Conservation (phyloP, 2,329 filamentous ascomycete genomes). For the Aspergillus neoniger region DNA sequence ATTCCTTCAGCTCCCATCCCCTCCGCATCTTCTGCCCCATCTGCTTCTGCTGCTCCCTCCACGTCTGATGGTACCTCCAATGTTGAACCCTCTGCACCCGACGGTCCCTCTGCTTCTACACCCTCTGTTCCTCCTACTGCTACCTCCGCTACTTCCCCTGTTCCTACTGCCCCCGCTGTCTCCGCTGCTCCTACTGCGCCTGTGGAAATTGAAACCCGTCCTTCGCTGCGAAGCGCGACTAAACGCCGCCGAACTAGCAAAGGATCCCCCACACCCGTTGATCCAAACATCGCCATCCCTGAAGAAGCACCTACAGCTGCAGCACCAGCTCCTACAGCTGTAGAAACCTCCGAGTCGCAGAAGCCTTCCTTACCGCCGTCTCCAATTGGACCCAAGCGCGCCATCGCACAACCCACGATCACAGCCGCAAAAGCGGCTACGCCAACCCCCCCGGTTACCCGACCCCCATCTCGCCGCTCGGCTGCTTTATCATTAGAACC, state of each 20-base stretch:
- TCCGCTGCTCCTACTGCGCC: not conserved
- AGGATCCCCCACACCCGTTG: slow-evolving; percentile 30
- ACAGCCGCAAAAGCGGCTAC: slow-evolving; percentile 9
- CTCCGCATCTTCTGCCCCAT: not conserved
- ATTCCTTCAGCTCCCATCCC: not conserved
- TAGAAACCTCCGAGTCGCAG: slow-evolving; percentile 23
- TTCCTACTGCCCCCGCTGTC: not conserved
- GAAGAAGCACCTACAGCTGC: slow-evolving; percentile 45
- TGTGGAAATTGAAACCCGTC: slow-evolving; percentile 26
- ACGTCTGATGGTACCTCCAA: not conserved
- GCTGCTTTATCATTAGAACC: slow-evolving; percentile 33
- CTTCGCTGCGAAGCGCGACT: slow-evolving; percentile 32
- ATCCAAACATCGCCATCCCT: slow-evolving; percentile 34
- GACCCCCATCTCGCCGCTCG: slow-evolving; percentile 35
- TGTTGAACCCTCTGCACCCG: not conserved
- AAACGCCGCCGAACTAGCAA: slow-evolving; percentile 45
- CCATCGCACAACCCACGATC: slow-evolving; percentile 16
- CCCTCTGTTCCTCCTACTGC: not conserved
- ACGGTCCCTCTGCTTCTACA: not conserved
- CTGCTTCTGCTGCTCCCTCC: not conserved
- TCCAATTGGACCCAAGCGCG: slow-evolving; percentile 27
- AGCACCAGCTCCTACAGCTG: slow-evolving; percentile 38
- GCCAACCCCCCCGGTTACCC: slow-evolving; percentile 34
- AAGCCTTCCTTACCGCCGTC: slow-evolving; percentile 27
- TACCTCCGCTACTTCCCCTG: not conserved